Evolutionary conservation across 2,329 filamentous ascomycete genomes (phyloP), one percentile per base, ranked within the genome.

Genomic region (Sclerotinia nivalis): DNA sequence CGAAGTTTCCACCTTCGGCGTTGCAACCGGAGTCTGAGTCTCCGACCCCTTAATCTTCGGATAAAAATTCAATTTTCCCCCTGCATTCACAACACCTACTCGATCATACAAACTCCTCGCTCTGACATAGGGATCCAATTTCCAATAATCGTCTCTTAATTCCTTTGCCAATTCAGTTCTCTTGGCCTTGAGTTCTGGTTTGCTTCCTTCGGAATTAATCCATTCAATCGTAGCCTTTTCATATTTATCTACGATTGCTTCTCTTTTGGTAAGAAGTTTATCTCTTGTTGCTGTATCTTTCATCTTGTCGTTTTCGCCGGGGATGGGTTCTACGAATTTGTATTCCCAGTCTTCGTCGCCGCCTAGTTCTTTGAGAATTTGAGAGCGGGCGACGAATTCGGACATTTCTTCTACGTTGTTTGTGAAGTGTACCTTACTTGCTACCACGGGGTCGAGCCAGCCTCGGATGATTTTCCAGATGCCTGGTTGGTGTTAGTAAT

Each of bases 391-490:
- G 69, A 99, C 91, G 78, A 91, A 97, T 69, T 89, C 84, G 73
- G 91, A 87, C 67, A 99, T 84, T 67, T 97, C 95, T 68, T 91
- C 86, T 69, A 89, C 83, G 74, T 88, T 93, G 77, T 93, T 96
- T 70, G 92, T 96, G 80, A 98, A 98, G 79, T 97, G 89, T 28
- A 99, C 91, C 81, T 99, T 99, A 78, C 88, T 86, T 34, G 96
- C 96, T 40, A 99, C 95, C 4, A 99, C 95, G 2, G 96, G 96
- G 79, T 99, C 96, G 50, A 99, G 87, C 96, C 96, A 99, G 75
- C 94, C 93, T 73, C 89, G 90, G 78, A 99, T 97, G 73, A 99
- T 92, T 79, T 89, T 93, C 96, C 95, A 98, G 73, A 98, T 92
- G n/a, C 92, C 91, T 92, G 71, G 7, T 40, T 25, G 12, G 10